Evolutionary conservation across 2,329 filamentous ascomycete species (phyloP).

Genomic region (Nectriaceae sp.): DNA sequence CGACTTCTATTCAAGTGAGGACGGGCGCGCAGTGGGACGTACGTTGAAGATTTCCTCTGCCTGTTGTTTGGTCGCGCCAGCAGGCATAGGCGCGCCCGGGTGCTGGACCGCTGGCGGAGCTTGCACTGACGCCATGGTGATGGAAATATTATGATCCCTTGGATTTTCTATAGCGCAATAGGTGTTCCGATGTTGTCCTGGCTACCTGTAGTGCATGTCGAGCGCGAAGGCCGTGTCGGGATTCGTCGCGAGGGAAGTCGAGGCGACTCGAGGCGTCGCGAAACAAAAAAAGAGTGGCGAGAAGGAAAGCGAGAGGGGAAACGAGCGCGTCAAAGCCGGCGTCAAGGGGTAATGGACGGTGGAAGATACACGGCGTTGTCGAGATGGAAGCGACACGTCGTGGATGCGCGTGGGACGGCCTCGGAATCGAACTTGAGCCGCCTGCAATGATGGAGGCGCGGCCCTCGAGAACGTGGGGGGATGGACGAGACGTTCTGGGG

Average conservation of each 20-base stretch:
- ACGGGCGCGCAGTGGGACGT: constrained; percentile 23
- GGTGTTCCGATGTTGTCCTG: constrained; percentile 23
- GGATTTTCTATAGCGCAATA: constrained; percentile 25
- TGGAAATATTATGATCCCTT: constrained; percentile 26
- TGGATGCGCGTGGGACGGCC: constrained; percentile 29
- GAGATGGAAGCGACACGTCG: constrained; percentile 28
- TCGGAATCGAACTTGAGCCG: constrained; percentile 22
- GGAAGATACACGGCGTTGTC: constrained; percentile 19
- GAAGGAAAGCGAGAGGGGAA: constrained; percentile 16
- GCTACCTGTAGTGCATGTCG: constrained; percentile 43
- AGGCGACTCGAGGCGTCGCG: constrained; percentile 18
- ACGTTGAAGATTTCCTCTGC: constrained; percentile 74
- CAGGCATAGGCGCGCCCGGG: constrained; percentile 62
- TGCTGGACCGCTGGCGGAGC: constrained; percentile 68
- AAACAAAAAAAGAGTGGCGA: constrained; percentile 20
- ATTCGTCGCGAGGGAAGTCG: constrained; percentile 18
- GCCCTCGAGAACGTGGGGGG: constrained; percentile 23
- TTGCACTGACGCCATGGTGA: constrained; percentile 80
- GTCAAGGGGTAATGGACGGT: constrained; percentile 16
- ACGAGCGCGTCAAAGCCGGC: constrained; percentile 29
- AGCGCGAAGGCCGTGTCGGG: constrained; percentile 20
- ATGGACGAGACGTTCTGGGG: constrained; percentile 14
- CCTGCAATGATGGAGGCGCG: constrained; percentile 23
- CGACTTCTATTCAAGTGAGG: not conserved
- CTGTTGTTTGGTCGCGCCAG: constrained; percentile 73